Conservation (phyloP, 345 rosid genomes). For the Aegle marmelos region DNA sequence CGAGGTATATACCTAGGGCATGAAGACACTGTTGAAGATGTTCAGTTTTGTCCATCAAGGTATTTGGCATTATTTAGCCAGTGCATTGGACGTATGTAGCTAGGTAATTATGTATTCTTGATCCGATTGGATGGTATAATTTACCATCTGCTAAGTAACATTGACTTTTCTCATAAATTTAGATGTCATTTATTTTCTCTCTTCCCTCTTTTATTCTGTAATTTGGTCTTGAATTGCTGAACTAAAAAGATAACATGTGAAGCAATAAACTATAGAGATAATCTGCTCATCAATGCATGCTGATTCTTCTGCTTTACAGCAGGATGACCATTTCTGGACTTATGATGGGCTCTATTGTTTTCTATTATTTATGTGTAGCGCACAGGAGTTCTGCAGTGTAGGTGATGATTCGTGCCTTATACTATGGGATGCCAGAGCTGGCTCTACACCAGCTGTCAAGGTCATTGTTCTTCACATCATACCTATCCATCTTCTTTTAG, state of each 20-base stretch:
- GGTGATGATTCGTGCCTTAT: constrained; percentile 78
- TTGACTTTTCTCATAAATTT: neutral
- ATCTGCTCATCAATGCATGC: neutral
- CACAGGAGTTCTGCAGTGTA: constrained; percentile 64
- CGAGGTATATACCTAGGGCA: constrained; percentile 61
- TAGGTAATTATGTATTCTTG: constrained; percentile 2
- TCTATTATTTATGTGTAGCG: constrained; percentile 25
- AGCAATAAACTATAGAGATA: neutral
- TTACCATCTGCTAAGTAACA: neutral
- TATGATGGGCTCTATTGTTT: neutral
- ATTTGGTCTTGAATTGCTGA: neutral
- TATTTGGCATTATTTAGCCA: constrained; percentile 22
- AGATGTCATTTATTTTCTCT: neutral
- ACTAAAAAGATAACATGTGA: neutral
- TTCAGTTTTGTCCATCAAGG: constrained; percentile 67
- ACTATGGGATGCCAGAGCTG: constrained; percentile 66
- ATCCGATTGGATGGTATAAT: neutral
- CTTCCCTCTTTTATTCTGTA: neutral
- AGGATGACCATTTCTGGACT: neutral
- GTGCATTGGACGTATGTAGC: neutral
- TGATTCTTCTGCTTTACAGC: neutral
- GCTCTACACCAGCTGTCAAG: constrained; percentile 53
- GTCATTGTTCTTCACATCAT: constrained; percentile 22
- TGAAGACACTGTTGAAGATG: constrained; percentile 65
- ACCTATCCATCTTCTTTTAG: neutral